These are phyloP conservation scores for Podospora bellae-mahoneyi DNA, from an alignment of 495 filamentous ascomycete species.

Conservation along the genomic window DNA sequence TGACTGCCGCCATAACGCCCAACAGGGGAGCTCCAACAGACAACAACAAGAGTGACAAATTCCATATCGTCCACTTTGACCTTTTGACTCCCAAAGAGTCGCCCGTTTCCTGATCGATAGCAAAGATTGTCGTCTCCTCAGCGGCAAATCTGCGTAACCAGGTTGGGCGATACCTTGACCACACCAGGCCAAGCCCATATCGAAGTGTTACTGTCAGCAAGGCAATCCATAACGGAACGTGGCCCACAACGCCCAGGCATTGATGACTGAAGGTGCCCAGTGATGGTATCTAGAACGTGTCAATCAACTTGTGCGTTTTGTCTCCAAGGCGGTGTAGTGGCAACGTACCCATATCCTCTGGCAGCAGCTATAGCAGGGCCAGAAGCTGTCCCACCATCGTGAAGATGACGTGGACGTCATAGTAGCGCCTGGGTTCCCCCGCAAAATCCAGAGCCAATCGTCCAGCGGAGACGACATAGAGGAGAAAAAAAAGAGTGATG, in stretches of 20 bases:
- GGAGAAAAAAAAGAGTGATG: neutral
- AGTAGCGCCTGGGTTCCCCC: neutral
- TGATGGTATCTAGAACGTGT: slow-evolving; percentile 28
- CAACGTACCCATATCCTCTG: slow-evolving; percentile 29
- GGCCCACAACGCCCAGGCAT: slow-evolving; percentile 31
- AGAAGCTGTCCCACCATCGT: slow-evolving; percentile 17
- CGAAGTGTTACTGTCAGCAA: slow-evolving; percentile 27
- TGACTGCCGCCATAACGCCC: slow-evolving; percentile 15
- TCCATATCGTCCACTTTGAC: slow-evolving; percentile 20
- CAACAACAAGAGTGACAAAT: slow-evolving; percentile 21
- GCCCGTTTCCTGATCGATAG: slow-evolving; percentile 17
- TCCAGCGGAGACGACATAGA: neutral
- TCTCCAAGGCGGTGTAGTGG: slow-evolving; percentile 3
- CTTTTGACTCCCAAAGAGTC: neutral
- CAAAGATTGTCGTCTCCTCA: slow-evolving; percentile 10
- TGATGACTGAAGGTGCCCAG: slow-evolving; percentile 27
- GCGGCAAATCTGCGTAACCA: slow-evolving; percentile 33
- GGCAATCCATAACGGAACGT: slow-evolving; percentile 31
- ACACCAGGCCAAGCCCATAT: slow-evolving; percentile 26
- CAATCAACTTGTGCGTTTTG: neutral
- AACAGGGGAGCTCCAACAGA: slow-evolving; percentile 7
- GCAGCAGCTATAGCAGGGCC: slow-evolving; percentile 36
- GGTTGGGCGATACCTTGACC: slow-evolving; percentile 25
- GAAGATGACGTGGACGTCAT: slow-evolving; percentile 4
- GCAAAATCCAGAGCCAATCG: neutral